phyloP scores from a whole-genome alignment of 345 rosid genomes.

The Ceriops zippeliana region DNA sequence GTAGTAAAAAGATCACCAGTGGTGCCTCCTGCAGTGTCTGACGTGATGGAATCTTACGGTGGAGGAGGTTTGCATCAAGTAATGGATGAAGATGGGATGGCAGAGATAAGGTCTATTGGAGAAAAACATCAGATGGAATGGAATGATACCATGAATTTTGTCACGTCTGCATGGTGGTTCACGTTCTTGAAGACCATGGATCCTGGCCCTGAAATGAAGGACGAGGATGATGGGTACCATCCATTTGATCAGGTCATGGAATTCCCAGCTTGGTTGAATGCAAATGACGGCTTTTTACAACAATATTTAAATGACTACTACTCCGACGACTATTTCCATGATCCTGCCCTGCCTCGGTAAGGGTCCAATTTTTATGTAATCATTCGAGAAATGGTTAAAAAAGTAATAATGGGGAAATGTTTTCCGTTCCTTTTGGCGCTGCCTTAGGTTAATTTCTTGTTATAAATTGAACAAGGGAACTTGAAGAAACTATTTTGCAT shows the following conservation, averaged over 20 bases:
- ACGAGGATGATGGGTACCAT: slow-evolving; percentile 51
- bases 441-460: background rate
- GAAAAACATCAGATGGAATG: slow-evolving; percentile 79
- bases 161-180: slow-evolving; percentile 78
- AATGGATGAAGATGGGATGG: slow-evolving; percentile 63
- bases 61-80: slow-evolving; percentile 55
- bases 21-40: slow-evolving; percentile 22
- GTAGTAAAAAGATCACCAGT: slow-evolving; percentile 4
- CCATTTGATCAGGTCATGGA: slow-evolving; percentile 75
- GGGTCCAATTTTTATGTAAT: slow-evolving; percentile 6
- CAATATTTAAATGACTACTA: slow-evolving; percentile 53
- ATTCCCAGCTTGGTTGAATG: slow-evolving; percentile 78
- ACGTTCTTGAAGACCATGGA: slow-evolving; percentile 63
- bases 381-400: background rate
- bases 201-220: slow-evolving; percentile 35
- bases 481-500: background rate
- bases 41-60: slow-evolving; percentile 32
- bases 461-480: background rate
- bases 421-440: slow-evolving; percentile 6
- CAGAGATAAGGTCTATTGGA: slow-evolving; percentile 71
- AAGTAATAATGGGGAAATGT: slow-evolving; percentile 1
- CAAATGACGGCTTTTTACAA: slow-evolving; percentile 57
- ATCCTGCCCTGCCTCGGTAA: slow-evolving; percentile 81
- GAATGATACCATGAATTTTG: slow-evolving; percentile 66
- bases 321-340: slow-evolving; percentile 44